Percentiles rank a stretch among this genome's conserved stretches.
phyloP scores from a whole-genome alignment of 106 monocot genomes.

The Platanthera guangdongensis region DNA sequence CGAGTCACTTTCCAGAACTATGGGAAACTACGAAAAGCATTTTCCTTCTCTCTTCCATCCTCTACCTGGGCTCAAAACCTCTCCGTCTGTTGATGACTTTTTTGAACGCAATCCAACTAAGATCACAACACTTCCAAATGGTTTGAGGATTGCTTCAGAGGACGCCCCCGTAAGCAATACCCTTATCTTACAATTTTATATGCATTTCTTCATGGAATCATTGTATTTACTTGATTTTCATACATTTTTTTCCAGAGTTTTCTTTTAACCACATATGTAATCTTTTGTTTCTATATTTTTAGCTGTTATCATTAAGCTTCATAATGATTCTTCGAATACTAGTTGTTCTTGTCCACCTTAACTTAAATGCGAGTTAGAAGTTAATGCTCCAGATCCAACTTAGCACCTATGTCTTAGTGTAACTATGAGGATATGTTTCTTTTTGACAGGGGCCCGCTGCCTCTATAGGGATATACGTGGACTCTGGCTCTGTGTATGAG shows the following conservation, averaged over 20 bases:
- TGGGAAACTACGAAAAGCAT: conserved; percentile 19
- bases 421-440: background rate
- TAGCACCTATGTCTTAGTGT: background rate
- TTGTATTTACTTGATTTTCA: background rate
- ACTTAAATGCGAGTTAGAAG: background rate
- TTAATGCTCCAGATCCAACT: background rate
- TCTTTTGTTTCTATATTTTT: background rate
- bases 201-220: background rate
- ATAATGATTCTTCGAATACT: background rate
- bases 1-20: conserved; percentile 11
- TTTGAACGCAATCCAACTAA: conserved; percentile 32
- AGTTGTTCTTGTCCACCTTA: background rate
- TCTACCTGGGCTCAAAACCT: conserved; percentile 36
- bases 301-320: background rate
- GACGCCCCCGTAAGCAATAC: conserved; percentile 36
- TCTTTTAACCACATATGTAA: background rate
- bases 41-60: conserved; percentile 44
- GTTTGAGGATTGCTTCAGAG: conserved; percentile 66
- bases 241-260: background rate
- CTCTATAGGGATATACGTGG: conserved; percentile 66
- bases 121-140: conserved; percentile 69
- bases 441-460: conserved; percentile 62
- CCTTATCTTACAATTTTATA: background rate
- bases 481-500: conserved; percentile 80
- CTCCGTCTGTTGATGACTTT: conserved; percentile 23